These are phyloP conservation scores for Paecilomyces sp. DNA, from an alignment of 2,329 filamentous ascomycete genomes.

Conservation along the genomic window DNA sequence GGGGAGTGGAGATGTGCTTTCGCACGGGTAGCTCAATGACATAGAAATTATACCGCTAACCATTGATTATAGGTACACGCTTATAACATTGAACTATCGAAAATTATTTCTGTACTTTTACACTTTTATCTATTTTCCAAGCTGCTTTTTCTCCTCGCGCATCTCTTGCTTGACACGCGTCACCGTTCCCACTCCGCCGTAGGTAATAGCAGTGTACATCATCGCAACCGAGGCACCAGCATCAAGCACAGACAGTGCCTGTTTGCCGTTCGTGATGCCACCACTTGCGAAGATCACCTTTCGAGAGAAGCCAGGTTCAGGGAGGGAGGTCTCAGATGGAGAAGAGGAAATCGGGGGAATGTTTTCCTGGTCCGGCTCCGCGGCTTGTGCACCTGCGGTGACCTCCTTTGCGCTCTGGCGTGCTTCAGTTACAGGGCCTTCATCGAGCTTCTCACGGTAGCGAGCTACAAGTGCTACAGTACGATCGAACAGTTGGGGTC, in stretches of 20 bases:
- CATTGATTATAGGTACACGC: background rate
- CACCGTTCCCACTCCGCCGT: slow-evolving; percentile 56
- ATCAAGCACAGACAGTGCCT: slow-evolving; percentile 74
- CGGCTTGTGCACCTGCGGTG: slow-evolving; percentile 7
- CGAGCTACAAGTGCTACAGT: slow-evolving; percentile 71
- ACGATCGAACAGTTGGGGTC: slow-evolving; percentile 77
- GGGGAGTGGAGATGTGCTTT: background rate
- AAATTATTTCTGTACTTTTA: slow-evolving; percentile 1
- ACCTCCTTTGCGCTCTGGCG: slow-evolving; percentile 7
- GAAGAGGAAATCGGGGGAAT: slow-evolving; percentile 2
- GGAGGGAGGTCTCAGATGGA: slow-evolving; percentile 9
- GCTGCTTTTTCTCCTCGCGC: slow-evolving; percentile 28
- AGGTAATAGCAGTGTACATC: slow-evolving; percentile 74
- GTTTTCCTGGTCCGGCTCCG: slow-evolving; percentile 15
- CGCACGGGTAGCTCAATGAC: background rate
- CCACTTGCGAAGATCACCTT: slow-evolving; percentile 93
- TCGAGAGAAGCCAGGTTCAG: slow-evolving; percentile 7
- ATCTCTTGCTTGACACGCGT: slow-evolving; percentile 45
- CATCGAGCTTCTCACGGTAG: slow-evolving; percentile 66
- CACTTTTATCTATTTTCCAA: slow-evolving; percentile 12
- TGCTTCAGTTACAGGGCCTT: slow-evolving; percentile 25
- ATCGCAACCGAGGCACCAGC: slow-evolving; percentile 87
- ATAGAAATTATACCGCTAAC: background rate
- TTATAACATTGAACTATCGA: background rate
- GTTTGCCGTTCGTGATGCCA: slow-evolving; percentile 80